A percentile compares a stretch with the other conserved stretches of the same genome.
phyloP scores from a whole-genome alignment of 2,329 filamentous ascomycete species.

The Fusarium proliferatum region DNA sequence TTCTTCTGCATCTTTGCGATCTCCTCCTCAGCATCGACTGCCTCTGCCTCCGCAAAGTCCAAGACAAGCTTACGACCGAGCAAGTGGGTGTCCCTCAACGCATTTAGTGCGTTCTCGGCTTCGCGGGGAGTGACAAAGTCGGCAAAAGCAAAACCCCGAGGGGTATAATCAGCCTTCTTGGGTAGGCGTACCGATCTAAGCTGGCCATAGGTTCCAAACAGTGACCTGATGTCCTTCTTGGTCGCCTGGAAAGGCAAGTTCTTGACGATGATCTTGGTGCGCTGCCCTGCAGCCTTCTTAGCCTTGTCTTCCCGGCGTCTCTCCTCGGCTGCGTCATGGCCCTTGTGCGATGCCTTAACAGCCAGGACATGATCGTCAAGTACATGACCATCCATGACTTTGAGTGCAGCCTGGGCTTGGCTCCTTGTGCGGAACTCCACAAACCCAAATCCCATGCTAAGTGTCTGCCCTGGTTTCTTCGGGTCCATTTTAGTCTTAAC shows the following conservation, averaged over 20 bases:
- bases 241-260: constrained; percentile 96
- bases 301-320: constrained; percentile 83
- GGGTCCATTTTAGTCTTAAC: constrained; percentile 95
- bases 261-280: constrained; percentile 97
- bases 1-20: constrained; percentile 98
- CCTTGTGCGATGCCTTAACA: constrained; percentile 88
- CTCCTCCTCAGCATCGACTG: constrained; percentile 92
- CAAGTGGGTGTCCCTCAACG: constrained; percentile 91
- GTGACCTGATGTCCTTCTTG: constrained; percentile 88
- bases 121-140: constrained; percentile 94
- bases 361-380: constrained; percentile 89
- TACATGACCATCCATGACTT: constrained; percentile 87
- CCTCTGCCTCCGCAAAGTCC: constrained; percentile 89
- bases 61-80: constrained; percentile 89
- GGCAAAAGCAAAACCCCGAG: constrained; percentile 95
- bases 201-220: constrained; percentile 92
- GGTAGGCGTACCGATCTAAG: constrained; percentile 92
- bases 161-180: constrained; percentile 90
- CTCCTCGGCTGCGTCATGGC: constrained; percentile 87
- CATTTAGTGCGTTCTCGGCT: constrained; percentile 89
- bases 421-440: constrained; percentile 84
- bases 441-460: constrained; percentile 99
- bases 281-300: constrained; percentile 79
- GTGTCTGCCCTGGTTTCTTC: constrained; percentile 86
- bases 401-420: constrained; percentile 81